Evolutionary conservation across 202 grass and related monocot species (phyloP), one percentile per base, ranked within the genome.

Genomic region (Cymbopogon flexuosus): DNA sequence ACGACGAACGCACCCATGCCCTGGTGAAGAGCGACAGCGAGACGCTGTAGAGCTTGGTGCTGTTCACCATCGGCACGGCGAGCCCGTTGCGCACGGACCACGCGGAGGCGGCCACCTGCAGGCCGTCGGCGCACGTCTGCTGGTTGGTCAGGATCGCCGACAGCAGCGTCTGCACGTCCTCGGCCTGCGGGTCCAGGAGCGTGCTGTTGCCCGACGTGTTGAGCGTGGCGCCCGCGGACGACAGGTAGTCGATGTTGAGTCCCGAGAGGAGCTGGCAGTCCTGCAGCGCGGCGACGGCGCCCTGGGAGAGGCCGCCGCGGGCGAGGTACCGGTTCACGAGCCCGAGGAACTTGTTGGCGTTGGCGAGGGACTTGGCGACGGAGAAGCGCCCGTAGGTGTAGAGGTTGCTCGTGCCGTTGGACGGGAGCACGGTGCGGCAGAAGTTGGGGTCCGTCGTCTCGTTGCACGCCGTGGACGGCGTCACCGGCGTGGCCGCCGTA

Each of bases 121-220:
- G 61, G 46, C 94, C 94, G 46, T 94, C 91, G 76, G 87, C 59
- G 62, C 91, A 97, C 11, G 94, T 94, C 78, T 97, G 91, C 83
- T 97, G 94, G 87, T 97, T 97, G 37, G 94, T 97, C 3, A 97
- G 22, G 84, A 97, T 89, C 0, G 91, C 94, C 1, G 94, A 94
- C 27, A 97, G 88, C 68, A 94, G 81, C 65, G 94, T 97, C 33
- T 89, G 89, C 3, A 92, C 83, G 88, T 90, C 47, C 49, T 92
- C 94, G 31, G 94, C 78, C 81, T 89, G 91, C 18, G 70, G 87
- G 85, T 97, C 91, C 37, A 90, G 83, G 36, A 97, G 89, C 11
- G 73, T 82, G 62, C n/a, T n/a, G n/a, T n/a, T n/a, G n/a, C 89
- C 84, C 8, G 85, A 76, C 5, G 33, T 12, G 46, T 65, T 51